These are phyloP conservation scores for Pseudomonodictys pantanalensis DNA, from an alignment of 495 filamentous ascomycete species.

Conservation along the genomic window DNA sequence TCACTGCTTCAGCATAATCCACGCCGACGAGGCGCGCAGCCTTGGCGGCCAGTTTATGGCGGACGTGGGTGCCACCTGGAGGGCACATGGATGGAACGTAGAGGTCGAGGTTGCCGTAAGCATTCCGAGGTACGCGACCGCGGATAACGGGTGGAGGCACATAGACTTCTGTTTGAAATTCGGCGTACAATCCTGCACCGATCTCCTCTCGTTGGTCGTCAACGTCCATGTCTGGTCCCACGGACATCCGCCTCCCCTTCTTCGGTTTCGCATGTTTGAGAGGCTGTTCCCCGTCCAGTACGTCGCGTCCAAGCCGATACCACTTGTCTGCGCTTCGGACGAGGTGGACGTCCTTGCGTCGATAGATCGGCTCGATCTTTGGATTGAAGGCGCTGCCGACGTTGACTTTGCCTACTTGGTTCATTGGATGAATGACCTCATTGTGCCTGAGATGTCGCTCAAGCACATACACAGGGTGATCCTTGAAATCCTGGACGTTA, in stretches of 20 bases:
- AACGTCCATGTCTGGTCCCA: slow-evolving; percentile 18
- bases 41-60: slow-evolving; percentile 60
- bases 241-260: slow-evolving; percentile 32
- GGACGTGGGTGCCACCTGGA: slow-evolving; percentile 70
- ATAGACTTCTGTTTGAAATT: slow-evolving; percentile 74
- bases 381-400: slow-evolving; percentile 59
- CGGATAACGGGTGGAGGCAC: slow-evolving; percentile 68
- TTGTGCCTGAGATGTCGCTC: slow-evolving; percentile 82
- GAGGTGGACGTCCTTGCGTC: slow-evolving; percentile 72
- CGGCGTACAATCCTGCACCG: slow-evolving; percentile 63
- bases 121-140: slow-evolving; percentile 79
- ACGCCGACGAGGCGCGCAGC: slow-evolving; percentile 76
- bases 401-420: slow-evolving; percentile 71
- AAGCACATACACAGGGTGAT: slow-evolving; percentile 85
- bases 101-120: slow-evolving; percentile 83
- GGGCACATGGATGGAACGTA: slow-evolving; percentile 94
- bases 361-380: slow-evolving; percentile 67
- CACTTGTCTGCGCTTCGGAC: slow-evolving; percentile 77
- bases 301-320: slow-evolving; percentile 79
- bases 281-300: slow-evolving; percentile 68
- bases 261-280: slow-evolving; percentile 60
- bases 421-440: slow-evolving; percentile 72
- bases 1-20: slow-evolving; percentile 86
- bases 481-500: slow-evolving; percentile 87
- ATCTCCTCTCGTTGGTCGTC: slow-evolving; percentile 34